phyloP scores from a whole-genome alignment of 176 grass and related monocot species.

The Bonia amplexicaulis region DNA sequence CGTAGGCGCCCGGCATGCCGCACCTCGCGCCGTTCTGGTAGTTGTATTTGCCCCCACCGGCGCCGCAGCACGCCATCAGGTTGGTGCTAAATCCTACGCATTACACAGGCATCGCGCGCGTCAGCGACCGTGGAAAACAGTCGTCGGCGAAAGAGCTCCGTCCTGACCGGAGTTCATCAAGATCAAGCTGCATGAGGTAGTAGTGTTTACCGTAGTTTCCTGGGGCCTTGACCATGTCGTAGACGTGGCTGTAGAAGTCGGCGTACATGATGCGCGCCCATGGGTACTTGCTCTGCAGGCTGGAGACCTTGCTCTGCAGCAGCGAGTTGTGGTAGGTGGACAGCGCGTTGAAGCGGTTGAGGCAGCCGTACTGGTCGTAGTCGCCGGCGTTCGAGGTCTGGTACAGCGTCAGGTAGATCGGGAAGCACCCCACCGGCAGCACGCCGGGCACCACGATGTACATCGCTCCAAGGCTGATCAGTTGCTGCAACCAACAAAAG shows the following conservation, averaged over 20 bases:
- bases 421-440: slow-evolving; percentile 79
- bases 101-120: neutral
- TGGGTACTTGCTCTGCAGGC: slow-evolving; percentile 66
- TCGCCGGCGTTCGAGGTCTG: slow-evolving; percentile 55
- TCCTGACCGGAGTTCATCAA: neutral
- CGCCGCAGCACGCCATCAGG: slow-evolving; percentile 67
- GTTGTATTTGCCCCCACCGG: slow-evolving; percentile 72
- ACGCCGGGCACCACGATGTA: slow-evolving; percentile 60
- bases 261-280: slow-evolving; percentile 56
- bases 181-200: neutral
- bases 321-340: slow-evolving; percentile 61
- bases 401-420: slow-evolving; percentile 72
- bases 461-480: slow-evolving; percentile 54
- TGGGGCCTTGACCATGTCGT: slow-evolving; percentile 64
- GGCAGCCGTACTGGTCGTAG: slow-evolving; percentile 76
- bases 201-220: slow-evolving; percentile 42
- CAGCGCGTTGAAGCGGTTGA: slow-evolving; percentile 68
- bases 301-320: slow-evolving; percentile 45
- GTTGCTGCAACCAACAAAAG: slow-evolving; percentile 6
- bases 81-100: slow-evolving; percentile 55
- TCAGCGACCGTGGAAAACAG: neutral
- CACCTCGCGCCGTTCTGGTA: slow-evolving; percentile 66
- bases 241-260: slow-evolving; percentile 74
- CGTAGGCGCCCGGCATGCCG: slow-evolving; percentile 48
- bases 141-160: neutral